Evolutionary conservation across 2,329 filamentous ascomycete species (phyloP), one percentile per base, ranked within the genome.

Genomic region (Metarhizium rileyi): DNA sequence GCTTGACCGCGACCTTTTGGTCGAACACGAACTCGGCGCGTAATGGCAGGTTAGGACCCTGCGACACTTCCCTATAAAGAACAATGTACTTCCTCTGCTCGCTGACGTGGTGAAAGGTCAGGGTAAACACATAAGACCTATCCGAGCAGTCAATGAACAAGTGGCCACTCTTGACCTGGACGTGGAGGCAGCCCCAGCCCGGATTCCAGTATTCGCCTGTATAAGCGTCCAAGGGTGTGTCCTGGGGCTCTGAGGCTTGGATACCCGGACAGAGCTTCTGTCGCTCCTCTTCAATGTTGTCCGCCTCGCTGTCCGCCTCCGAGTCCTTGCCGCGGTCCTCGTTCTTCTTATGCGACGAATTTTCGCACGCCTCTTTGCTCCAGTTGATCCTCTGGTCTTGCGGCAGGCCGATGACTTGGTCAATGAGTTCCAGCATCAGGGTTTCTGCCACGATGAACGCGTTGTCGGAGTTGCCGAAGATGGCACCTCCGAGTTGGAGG

Each of bases 91-190:
- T 46, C 5, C 48, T 58, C 35, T 59, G 56, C 10, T 55, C 53
- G 0, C 42, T 30, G 1, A 53, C 40, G 8, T 61, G 59, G 0
- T 55, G 27, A 33, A 65, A 56, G 0, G 38, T 50, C 0, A 61
- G 47, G 0, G 55, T 63, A 26, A 63, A 63, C 1, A 55, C 61
- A 46, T 61, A 52, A 0, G 62, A 62, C 1, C 61, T 57, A 27
- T 63, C 61, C 18, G 50, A 53, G 2, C 59, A 60, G 7, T 63
- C 59, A 5, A 64, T 53, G n/a, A 56, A 59, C 0, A 62, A 49
- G 1, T 16, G 23, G 0, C 50, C 50, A 3, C 57, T 47, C 28
- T 50, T 56, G 12, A 55, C 45, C 20, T 60, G 47, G 0, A 64
- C 54, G 0, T 12, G 48, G 46, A 65, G 52, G 2, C 30, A 44